phyloP scores from a whole-genome alignment of 352 stramenopile genomes.

The Phytophthora palmivora region DNA sequence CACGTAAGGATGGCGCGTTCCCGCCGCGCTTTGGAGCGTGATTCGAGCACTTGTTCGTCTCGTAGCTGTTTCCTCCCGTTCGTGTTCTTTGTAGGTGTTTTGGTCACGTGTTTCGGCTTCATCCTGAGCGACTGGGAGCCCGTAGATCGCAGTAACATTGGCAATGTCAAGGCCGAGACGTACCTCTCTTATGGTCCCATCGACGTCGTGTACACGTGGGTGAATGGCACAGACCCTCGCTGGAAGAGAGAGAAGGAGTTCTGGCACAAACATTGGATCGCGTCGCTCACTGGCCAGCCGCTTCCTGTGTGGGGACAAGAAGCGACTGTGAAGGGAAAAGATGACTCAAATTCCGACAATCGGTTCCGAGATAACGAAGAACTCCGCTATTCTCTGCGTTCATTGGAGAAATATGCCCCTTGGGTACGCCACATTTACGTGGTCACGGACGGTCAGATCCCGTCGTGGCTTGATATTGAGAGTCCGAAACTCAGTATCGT shows the following conservation, averaged over 20 bases:
- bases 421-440: conserved; percentile 96
- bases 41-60: background rate
- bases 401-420: conserved; percentile 94
- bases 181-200: conserved; percentile 87
- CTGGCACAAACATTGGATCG: conserved; percentile 91
- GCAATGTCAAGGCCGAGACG: conserved; percentile 54
- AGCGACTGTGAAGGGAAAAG: conserved; percentile 60
- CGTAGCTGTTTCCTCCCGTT: conserved; percentile 1
- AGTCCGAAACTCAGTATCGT: conserved; percentile 85
- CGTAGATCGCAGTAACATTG: conserved; percentile 67
- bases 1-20: conserved; percentile 31
- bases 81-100: conserved; percentile 18
- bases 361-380: conserved; percentile 96
- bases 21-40: conserved; percentile 12
- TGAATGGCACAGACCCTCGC: conserved; percentile 94
- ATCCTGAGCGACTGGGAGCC: conserved; percentile 22
- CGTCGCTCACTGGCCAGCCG: conserved; percentile 79
- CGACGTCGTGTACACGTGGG: conserved; percentile 97
- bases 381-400: conserved; percentile 93
- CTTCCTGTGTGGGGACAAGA: conserved; percentile 63
- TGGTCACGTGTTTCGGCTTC: conserved; percentile 16
- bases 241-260: conserved; percentile 92
- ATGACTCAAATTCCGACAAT: conserved; percentile 87
- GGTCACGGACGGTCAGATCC: conserved; percentile 95
- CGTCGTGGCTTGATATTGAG: conserved; percentile 92